A percentile compares a stretch with the other conserved stretches of the same genome.
These are phyloP conservation scores for Hylodesmum podocarpum DNA, from an alignment of 306 rosid species.

Conservation along the genomic window DNA sequence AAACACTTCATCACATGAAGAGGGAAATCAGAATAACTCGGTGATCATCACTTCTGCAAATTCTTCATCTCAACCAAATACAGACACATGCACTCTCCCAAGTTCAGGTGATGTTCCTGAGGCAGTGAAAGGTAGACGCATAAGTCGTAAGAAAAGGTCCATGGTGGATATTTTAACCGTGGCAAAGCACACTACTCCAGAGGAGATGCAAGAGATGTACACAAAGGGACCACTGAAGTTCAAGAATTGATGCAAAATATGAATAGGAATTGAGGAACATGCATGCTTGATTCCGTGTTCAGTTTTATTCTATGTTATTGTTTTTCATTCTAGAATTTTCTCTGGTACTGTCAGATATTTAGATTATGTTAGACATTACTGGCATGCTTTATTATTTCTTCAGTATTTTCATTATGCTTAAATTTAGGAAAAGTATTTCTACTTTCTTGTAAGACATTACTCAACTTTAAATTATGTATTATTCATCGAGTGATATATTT, in stretches of 20 bases:
- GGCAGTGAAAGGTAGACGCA: constrained; percentile 35
- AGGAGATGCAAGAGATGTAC: constrained; percentile 44
- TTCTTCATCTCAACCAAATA: not conserved
- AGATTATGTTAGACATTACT: too few species aligned
- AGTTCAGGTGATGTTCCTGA: constrained; percentile 9
- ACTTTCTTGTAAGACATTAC: too few species aligned
- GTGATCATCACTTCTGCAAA: constrained; percentile 21
- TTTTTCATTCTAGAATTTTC: not conserved
- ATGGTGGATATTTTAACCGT: constrained; percentile 51
- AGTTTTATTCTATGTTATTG: not conserved
- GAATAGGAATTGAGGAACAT: constrained; percentile 16
- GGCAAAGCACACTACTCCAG: constrained; percentile 43
- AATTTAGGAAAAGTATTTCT: too few species aligned
- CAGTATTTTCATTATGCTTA: too few species aligned
- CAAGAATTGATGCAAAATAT: constrained; percentile 25
- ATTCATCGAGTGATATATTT: too few species aligned
- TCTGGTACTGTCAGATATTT: not conserved
- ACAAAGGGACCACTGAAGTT: constrained; percentile 35
- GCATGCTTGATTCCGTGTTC: not conserved
- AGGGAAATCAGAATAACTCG: constrained; percentile 14
- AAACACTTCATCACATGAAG: constrained; percentile 38
- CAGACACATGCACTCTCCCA: not conserved
- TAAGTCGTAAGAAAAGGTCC: constrained; percentile 47
- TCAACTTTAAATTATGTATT: too few species aligned
- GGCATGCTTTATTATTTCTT: not conserved